A percentile compares a stretch with the other conserved stretches of the same genome.
phyloP scores from a whole-genome alignment of 2,329 filamentous ascomycete genomes.

The Fusarium illudens region DNA sequence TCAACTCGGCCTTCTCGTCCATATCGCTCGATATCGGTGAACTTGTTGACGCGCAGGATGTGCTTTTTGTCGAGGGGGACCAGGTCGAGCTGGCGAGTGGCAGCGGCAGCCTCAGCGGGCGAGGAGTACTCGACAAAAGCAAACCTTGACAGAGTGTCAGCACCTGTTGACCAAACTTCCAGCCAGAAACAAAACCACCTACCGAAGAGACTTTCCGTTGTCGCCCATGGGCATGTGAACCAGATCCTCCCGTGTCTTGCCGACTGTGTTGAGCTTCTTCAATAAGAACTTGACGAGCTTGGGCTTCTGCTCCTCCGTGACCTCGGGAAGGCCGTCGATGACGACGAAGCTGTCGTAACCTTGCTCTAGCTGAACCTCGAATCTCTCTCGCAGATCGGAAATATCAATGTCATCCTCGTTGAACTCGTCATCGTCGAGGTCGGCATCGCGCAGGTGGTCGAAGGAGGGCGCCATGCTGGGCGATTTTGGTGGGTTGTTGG shows the following conservation, averaged over 20 bases:
- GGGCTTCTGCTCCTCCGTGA: conserved; percentile 88
- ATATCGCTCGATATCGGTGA: conserved; percentile 97
- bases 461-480: conserved; percentile 88
- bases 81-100: conserved; percentile 86
- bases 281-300: conserved; percentile 97
- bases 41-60: conserved; percentile 94
- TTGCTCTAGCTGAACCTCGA: conserved; percentile 94
- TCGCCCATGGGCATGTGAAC: conserved; percentile 95
- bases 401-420: conserved; percentile 96
- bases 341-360: conserved; percentile 97
- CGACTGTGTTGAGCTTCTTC: conserved; percentile 88
- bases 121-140: conserved; percentile 97
- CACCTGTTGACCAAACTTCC: not conserved
- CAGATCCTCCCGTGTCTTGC: conserved; percentile 84
- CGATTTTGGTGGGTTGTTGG: conserved; percentile 42
- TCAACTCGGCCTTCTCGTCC: conserved; percentile 93
- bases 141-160: conserved; percentile 66
- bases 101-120: conserved; percentile 86
- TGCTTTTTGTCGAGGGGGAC: conserved; percentile 96
- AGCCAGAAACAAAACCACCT: conserved; percentile 46
- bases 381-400: conserved; percentile 92
- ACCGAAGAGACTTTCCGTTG: conserved; percentile 86
- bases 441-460: conserved; percentile 89
- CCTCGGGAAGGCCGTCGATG: conserved; percentile 89
- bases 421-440: conserved; percentile 84